phyloP scores from a whole-genome alignment of 2,329 filamentous ascomycete genomes.

The Aspergillus piperis region DNA sequence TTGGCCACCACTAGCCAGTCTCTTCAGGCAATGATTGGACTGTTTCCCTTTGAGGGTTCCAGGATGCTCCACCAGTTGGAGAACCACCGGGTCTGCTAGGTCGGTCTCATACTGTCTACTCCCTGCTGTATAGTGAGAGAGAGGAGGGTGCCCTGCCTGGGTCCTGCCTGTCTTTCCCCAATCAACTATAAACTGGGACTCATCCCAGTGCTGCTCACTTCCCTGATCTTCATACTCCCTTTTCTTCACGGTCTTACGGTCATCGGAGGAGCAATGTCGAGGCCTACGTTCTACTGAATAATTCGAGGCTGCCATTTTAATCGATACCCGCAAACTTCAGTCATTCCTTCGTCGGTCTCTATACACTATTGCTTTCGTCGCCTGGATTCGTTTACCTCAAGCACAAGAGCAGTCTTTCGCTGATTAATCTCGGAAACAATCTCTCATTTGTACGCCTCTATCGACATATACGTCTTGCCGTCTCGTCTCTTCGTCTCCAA shows the following conservation, averaged over 20 bases:
- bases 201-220: constrained; percentile 1
- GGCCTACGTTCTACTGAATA: not conserved
- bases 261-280: not conserved
- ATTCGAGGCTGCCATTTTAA: not conserved
- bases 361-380: not conserved
- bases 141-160: no score
- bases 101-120: not conserved
- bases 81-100: not conserved
- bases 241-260: not conserved
- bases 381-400: not conserved
- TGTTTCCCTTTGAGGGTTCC: not conserved
- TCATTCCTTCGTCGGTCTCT: not conserved
- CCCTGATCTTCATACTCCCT: not conserved
- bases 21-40: constrained; percentile 13
- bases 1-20: constrained; percentile 3
- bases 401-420: not conserved
- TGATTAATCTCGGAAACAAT: not conserved
- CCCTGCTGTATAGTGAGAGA: not conserved
- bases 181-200: constrained; percentile 15
- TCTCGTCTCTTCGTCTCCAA: not conserved
- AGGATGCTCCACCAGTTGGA: not conserved
- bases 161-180: not conserved
- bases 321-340: not conserved
- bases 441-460: not conserved
- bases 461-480: not conserved